Conservation (phyloP, 805 yeast species). For the Tetrapisispora phaffii region DNA sequence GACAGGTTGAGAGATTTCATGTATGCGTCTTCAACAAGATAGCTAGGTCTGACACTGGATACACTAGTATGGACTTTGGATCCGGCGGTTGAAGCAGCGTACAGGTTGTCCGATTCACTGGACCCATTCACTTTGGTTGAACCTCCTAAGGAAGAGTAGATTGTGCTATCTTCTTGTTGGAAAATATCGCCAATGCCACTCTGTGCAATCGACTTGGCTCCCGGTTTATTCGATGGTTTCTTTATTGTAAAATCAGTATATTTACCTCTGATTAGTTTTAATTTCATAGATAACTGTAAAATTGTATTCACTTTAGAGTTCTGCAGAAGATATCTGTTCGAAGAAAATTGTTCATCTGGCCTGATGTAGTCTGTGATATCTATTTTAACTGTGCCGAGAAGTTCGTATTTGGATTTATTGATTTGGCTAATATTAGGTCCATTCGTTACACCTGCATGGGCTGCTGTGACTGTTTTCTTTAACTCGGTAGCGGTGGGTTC, state of each 20-base stretch:
- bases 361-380: conserved; percentile 63
- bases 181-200: not conserved
- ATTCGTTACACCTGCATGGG: not conserved
- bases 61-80: conserved; percentile 13
- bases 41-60: conserved; percentile 33
- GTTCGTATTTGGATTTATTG: not conserved
- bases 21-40: conserved; percentile 41
- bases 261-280: conserved; percentile 35
- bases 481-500: not conserved
- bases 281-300: conserved; percentile 44
- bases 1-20: conserved; percentile 46
- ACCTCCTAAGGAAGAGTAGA: not conserved
- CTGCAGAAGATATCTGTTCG: conserved; percentile 59
- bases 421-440: not conserved
- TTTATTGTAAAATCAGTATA: conserved; percentile 24
- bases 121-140: not conserved
- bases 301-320: conserved; percentile 78
- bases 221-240: not conserved
- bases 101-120: not conserved
- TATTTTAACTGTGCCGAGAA: conserved; percentile 56
- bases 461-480: not conserved
- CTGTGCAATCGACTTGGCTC: not conserved
- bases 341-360: conserved; percentile 37
- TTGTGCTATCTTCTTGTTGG: not conserved
- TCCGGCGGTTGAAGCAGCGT: not conserved